Base-by-base conservation (phyloP, 495 filamentous ascomycete species). In the Penicillium flavigenum region DNA sequence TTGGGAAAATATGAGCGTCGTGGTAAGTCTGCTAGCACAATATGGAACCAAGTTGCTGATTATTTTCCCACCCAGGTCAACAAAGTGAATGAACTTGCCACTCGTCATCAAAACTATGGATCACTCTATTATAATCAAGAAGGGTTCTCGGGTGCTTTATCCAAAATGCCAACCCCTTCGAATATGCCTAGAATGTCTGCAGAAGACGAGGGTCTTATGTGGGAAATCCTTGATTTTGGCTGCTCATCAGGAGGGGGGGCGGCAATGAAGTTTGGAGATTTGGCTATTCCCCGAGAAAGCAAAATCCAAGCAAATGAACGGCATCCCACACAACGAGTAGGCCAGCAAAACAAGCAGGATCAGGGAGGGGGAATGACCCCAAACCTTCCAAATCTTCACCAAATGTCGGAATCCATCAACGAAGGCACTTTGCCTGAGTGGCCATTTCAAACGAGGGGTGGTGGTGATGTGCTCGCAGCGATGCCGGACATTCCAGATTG, bases 81-180 rank as follows among this genome's bases (percentile, higher is more conserved):
- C 43, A 55, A 62, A 50, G 50, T 71, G 1, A 66, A 66, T 26
- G 54, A 68, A 38, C 22, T 71, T 5, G 65, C 68, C 27, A 29
- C 61, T 0, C 61, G 68, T 11, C 65, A 59, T 14, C 59, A 63
- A 14, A 64, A 68, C 34, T 64, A 66, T 48, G 66, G 66, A 0
- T 71, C 68, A 6, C 52, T 71, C 1, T 71, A 68, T 26, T 71
- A 68, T 31, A 71, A 64, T 26, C 68, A 71, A 24, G 68, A 68
- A 6, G 57, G 65, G 1, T 71, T 57, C 24, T 66, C 68, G 0
- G 68, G 68, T 0, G 61, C 55, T 4, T 48, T 68, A 8, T 60
- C 65, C 3, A 65, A 51, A 26, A 71, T 71, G 65, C 61, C 65
- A 10, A 71, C 68, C 7, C 57, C 68, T 0, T 64, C 65, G 3